Percentiles rank a stretch among this genome's conserved stretches.
Evolutionary conservation across 2,329 filamentous ascomycete genomes (phyloP).

Genomic region (Fusarium fracticaudum): DNA sequence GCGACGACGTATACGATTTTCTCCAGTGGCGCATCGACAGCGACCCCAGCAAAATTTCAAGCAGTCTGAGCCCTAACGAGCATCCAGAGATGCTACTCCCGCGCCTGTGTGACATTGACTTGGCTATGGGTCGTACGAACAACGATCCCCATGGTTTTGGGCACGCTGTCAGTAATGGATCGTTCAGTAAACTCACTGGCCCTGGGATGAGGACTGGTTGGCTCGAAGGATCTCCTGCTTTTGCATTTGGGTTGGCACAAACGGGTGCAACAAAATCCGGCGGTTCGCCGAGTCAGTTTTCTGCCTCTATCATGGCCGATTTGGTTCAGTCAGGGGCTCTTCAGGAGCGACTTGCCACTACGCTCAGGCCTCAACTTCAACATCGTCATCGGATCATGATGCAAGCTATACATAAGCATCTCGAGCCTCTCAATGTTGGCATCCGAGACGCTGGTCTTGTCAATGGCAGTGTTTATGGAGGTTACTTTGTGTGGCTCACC

Average conservation of each 20-base stretch:
- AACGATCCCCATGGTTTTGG: slow-evolving; percentile 69
- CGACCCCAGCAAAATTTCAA: slow-evolving; percentile 13
- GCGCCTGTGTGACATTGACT: slow-evolving; percentile 82
- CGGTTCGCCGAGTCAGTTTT: slow-evolving; percentile 66
- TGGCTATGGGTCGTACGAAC: slow-evolving; percentile 65
- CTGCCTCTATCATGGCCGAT: slow-evolving; percentile 61
- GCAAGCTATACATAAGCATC: slow-evolving; percentile 64
- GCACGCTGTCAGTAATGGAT: slow-evolving; percentile 85
- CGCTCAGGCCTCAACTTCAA: slow-evolving; percentile 57
- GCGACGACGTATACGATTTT: slow-evolving; percentile 95
- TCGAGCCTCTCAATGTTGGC: slow-evolving; percentile 70
- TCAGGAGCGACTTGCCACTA: slow-evolving; percentile 54
- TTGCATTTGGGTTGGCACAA: slow-evolving; percentile 61
- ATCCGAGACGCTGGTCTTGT: slow-evolving; percentile 51
- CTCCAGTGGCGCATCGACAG: slow-evolving; percentile 74
- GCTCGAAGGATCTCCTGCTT: slow-evolving; percentile 74
- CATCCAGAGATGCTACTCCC: slow-evolving; percentile 68
- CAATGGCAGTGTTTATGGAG: slow-evolving; percentile 69
- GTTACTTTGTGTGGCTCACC: slow-evolving; percentile 86
- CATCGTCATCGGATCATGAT: slow-evolving; percentile 62
- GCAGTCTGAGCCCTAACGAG: slow-evolving; percentile 44
- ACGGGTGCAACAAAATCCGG: slow-evolving; percentile 65
- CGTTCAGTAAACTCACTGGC: slow-evolving; percentile 87
- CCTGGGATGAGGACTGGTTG: slow-evolving; percentile 90
- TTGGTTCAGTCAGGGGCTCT: slow-evolving; percentile 57